Percentiles rank a stretch among this genome's conserved stretches.
Conservation (phyloP, 2,329 filamentous ascomycete genomes). For the Hypomyces rosellus region DNA sequence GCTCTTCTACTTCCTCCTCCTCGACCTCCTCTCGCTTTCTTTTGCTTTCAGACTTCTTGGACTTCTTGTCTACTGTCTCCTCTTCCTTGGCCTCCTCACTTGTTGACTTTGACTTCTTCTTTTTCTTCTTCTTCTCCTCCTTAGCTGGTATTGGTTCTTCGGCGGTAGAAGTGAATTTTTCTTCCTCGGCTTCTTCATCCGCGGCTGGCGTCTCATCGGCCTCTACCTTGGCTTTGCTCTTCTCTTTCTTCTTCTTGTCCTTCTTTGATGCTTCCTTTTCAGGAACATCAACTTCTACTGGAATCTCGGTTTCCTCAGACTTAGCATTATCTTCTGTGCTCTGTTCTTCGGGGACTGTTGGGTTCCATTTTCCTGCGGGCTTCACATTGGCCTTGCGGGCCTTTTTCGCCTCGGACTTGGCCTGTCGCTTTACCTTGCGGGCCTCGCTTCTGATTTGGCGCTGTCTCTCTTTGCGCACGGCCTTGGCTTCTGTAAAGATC, state of each 20-base stretch:
- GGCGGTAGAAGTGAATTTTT: neutral
- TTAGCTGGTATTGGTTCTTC: no score
- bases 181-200: neutral
- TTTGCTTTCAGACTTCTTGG: slow-evolving; percentile 13
- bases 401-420: slow-evolving; percentile 19
- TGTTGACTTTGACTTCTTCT: slow-evolving; percentile 6
- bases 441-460: neutral
- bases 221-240: slow-evolving; percentile 3
- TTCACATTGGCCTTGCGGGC: slow-evolving; percentile 30
- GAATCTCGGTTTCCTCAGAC: neutral
- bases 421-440: neutral
- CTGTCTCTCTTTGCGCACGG: neutral
- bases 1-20: slow-evolving; percentile 14
- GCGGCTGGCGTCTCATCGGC: neutral
- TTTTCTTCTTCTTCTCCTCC: slow-evolving; percentile 6
- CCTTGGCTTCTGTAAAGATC: neutral
- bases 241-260: slow-evolving; percentile 8
- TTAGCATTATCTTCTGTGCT: slow-evolving; percentile 19
- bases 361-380: slow-evolving; percentile 27
- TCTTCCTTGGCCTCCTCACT: neutral
- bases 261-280: slow-evolving; percentile 8
- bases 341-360: slow-evolving; percentile 1
- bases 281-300: neutral
- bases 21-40: slow-evolving; percentile 8
- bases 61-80: slow-evolving; percentile 1